Evolutionary conservation across 1,284 basidiomycete genomes (phyloP), one percentile per base, ranked within the genome.

Genomic region (Sparassis latifolia): DNA sequence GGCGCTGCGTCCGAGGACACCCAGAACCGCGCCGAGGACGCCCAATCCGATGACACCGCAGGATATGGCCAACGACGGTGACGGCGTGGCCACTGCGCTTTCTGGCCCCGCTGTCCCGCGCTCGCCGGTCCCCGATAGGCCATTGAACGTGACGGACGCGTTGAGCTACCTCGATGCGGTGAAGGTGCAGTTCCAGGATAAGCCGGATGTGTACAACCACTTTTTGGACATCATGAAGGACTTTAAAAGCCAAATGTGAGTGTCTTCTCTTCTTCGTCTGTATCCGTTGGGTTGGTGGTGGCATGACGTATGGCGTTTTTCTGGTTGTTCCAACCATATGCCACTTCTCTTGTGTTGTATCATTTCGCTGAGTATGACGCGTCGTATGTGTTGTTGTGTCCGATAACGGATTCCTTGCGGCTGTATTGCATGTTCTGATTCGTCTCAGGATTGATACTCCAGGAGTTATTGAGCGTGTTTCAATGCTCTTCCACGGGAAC

Each of bases 201-300:
- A 87, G 67, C 94, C 95, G 29, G 92, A 97, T 64, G 94, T 97
- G 32, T 97, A 98, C 77, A 97, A 98, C 69, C 85, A 89, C 59
- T 98, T 98, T 67, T 73, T 98, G 67, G 96, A 98, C 69, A 97
- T 98, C 64, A 98, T 98, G 96, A 99, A 98, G 74, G 96, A 99
- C 67, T 97, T 97, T 70, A 97, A 97, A 74, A 89, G 89, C 60
- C 89, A 95, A 70, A 78, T 80, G 93, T 97, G 68, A 74, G 90
- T 79, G n/a, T 32, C 35, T 50, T 48, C 48, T 49, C 48, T 33
- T 38, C 27, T 42, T 20, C 40, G 27, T 35, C 40, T 2, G 10
- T 28, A 4, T 38, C 20, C 20, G 20, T 20, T 20, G 20, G 20
- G 37, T 32, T 40, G 45, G 30, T 46, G 41, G 45, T 47, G 40